Conservation (phyloP, 352 stramenopile genomes). For the Phytophthora pluvialis region DNA sequence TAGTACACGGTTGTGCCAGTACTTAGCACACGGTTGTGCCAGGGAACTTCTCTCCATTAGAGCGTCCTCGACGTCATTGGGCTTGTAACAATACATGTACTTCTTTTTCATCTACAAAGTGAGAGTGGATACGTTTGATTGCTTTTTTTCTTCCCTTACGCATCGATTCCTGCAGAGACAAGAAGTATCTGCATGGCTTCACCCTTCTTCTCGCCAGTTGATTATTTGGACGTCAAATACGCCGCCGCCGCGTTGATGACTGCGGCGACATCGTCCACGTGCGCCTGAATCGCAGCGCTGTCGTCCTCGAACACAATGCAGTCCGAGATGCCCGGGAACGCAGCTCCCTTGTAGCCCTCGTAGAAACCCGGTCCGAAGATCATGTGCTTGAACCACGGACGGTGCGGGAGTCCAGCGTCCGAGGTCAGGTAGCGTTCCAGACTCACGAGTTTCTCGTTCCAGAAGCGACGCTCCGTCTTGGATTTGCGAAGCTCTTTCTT, state of each 20-base stretch:
- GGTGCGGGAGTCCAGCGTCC: conserved; percentile 49
- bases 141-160: neutral
- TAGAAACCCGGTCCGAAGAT: conserved; percentile 62
- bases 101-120: too few species aligned
- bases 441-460: conserved; percentile 31
- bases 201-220: neutral
- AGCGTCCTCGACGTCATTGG: too few species aligned
- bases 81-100: too few species aligned
- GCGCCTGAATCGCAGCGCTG: conserved; percentile 37
- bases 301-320: conserved; percentile 50
- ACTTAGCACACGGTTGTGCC: too few species aligned
- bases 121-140: too few species aligned
- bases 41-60: too few species aligned
- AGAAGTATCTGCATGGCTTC: neutral
- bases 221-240: conserved; percentile 32
- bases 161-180: neutral
- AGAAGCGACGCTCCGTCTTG: conserved; percentile 12
- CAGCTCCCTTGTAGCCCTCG: conserved; percentile 51
- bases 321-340: conserved; percentile 59
- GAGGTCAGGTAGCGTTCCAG: conserved; percentile 49
- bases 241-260: conserved; percentile 43
- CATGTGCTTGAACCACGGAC: conserved; percentile 55
- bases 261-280: conserved; percentile 46
- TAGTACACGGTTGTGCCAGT: too few species aligned
- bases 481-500: conserved; percentile 16